phyloP scores from a whole-genome alignment of 345 rosid species.

The Euphorbia peplus region DNA sequence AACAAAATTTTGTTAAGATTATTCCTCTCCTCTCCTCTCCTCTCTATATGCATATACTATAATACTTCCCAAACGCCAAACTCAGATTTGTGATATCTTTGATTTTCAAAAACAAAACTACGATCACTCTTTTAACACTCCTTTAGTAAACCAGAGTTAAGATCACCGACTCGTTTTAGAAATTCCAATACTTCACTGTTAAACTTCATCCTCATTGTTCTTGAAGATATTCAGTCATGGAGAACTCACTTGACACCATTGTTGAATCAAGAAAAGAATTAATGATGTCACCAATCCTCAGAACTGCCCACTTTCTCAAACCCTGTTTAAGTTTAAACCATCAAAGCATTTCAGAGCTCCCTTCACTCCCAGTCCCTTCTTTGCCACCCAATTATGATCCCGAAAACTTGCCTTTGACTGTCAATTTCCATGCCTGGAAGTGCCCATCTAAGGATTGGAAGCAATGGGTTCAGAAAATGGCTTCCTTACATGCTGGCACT shows the following conservation, averaged over 20 bases:
- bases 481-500: conserved; percentile 17
- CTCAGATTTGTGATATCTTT: too few species aligned
- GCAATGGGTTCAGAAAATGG: conserved; percentile 45
- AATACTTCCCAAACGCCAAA: too few species aligned
- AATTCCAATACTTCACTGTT: too few species aligned
- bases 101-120: too few species aligned
- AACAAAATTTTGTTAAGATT: too few species aligned
- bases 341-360: conserved; percentile 11
- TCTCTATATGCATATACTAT: too few species aligned
- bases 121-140: too few species aligned
- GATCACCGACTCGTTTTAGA: too few species aligned
- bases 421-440: conserved; percentile 33
- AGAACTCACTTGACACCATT: neutral
- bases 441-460: conserved; percentile 19
- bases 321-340: conserved; percentile 18
- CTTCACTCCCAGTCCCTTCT: conserved; percentile 22
- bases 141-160: too few species aligned
- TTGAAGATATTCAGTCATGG: conserved; percentile 4
- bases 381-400: conserved; percentile 13
- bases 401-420: conserved; percentile 18
- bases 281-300: conserved; percentile 20
- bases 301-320: conserved; percentile 26
- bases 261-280: conserved; percentile 21
- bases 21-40: too few species aligned
- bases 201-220: neutral